Conservation (phyloP, 2,329 filamentous ascomycete species). For the Fusarium sterilihyphosum region DNA sequence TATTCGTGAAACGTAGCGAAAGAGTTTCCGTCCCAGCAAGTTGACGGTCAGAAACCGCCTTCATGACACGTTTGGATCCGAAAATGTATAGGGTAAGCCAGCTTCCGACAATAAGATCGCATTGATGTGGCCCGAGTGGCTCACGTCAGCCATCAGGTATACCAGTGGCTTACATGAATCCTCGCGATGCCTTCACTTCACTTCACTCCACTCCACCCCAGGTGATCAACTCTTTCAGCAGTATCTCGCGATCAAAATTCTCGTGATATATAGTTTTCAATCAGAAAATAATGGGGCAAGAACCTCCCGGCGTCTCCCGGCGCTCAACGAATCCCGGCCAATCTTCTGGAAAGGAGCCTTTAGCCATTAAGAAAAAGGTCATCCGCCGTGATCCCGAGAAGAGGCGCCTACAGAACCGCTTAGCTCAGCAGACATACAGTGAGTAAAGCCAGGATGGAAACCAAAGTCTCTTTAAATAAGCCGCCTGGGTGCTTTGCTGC, state of each 20-base stretch:
- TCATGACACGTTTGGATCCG: neutral
- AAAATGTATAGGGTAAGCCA: neutral
- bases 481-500: neutral
- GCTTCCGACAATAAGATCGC: neutral
- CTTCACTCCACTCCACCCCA: neutral
- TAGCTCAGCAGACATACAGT: conserved; percentile 64
- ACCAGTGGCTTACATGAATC: conserved; percentile 25
- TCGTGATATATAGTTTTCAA: neutral
- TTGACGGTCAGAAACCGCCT: neutral
- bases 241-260: neutral
- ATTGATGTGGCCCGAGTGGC: conserved; percentile 29
- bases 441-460: conserved; percentile 33
- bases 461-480: neutral
- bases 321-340: neutral
- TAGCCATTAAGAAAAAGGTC: conserved; percentile 18
- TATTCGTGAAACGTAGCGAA: conserved; percentile 9
- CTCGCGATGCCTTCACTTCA: conserved; percentile 3
- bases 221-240: neutral
- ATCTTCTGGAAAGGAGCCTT: neutral
- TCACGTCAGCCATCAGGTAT: conserved; percentile 40
- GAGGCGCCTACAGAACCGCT: conserved; percentile 42
- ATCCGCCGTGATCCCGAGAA: conserved; percentile 41
- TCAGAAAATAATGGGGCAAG: conserved; percentile 21
- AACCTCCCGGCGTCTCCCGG: neutral
- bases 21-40: neutral